These are phyloP conservation scores for Apiotrichum akiyoshidainum DNA, from an alignment of 1,284 basidiomycete species.

Conservation along the genomic window DNA sequence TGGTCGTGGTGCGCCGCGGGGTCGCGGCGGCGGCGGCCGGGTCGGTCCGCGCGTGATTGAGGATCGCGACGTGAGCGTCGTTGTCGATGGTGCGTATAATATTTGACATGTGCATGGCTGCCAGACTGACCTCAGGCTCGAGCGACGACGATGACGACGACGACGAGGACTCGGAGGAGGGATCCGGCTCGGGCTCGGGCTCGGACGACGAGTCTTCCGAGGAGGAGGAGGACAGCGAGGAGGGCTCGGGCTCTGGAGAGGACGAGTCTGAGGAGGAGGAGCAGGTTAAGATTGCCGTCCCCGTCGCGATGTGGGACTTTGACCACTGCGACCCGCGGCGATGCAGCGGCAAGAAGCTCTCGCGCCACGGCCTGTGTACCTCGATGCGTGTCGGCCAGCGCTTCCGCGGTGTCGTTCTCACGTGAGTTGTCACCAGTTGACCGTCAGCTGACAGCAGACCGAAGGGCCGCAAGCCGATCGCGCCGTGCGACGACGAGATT, in stretches of 20 bases:
- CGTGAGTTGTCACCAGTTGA: constrained; percentile 58
- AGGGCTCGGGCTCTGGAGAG: constrained; percentile 23
- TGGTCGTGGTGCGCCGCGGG: constrained; percentile 6
- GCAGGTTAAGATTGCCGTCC: constrained; percentile 57
- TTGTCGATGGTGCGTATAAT: constrained; percentile 12
- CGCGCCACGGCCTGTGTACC: constrained; percentile 77
- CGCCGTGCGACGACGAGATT: constrained; percentile 79
- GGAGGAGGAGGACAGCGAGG: constrained; percentile 27
- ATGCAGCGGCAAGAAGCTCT: constrained; percentile 91
- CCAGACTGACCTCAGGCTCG: not conserved
- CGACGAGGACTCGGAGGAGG: constrained; percentile 23
- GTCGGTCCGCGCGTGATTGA: not conserved
- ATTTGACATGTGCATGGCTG: too few relatives aligned
- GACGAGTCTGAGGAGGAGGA: constrained; percentile 34
- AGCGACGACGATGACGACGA: constrained; percentile 17
- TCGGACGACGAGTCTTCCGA: constrained; percentile 8
- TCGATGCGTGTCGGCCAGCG: constrained; percentile 79
- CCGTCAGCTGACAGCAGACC: constrained; percentile 58
- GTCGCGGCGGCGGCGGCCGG: not conserved
- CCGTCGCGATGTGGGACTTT: constrained; percentile 94
- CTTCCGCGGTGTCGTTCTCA: constrained; percentile 88
- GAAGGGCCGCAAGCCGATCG: constrained; percentile 75
- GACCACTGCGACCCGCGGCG: constrained; percentile 93
- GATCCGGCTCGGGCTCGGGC: too few relatives aligned
- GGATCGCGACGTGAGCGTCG: constrained; percentile 9